These are phyloP conservation scores for Stylosanthes scabra DNA, from an alignment of 331 rosid species.

Conservation along the genomic window DNA sequence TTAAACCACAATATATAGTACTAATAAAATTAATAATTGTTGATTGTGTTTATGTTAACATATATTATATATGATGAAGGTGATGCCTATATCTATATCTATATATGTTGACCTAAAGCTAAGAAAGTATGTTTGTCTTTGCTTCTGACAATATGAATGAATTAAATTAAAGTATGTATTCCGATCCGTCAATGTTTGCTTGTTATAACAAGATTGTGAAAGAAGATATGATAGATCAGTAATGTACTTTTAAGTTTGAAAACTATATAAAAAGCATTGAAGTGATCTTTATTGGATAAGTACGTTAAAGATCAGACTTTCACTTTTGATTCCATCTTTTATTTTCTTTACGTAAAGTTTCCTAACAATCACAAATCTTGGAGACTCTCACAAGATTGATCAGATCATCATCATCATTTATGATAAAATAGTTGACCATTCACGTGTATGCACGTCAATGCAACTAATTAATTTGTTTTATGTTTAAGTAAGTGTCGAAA, in stretches of 20 bases:
- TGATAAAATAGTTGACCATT: constrained; percentile 10
- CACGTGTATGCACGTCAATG: too few species aligned
- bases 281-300: background rate
- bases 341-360: background rate
- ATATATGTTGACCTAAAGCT: background rate
- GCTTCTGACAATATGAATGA: constrained; percentile 27
- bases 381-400: constrained; percentile 1
- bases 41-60: background rate
- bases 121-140: constrained; percentile 40
- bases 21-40: background rate
- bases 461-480: too few species aligned
- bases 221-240: constrained; percentile 14
- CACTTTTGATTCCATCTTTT: background rate
- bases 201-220: background rate
- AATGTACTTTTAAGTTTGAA: constrained; percentile 26
- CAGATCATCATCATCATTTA: background rate
- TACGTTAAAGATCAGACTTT: background rate
- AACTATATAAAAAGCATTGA: background rate
- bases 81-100: too few species aligned
- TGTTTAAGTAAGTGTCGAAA: too few species aligned
- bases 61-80: too few species aligned
- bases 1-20: background rate
- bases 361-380: background rate
- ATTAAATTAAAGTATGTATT: background rate
- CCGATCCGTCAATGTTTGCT: background rate